phyloP scores from a whole-genome alignment of 176 grass and related monocot genomes.

The Melocanna baccifera region DNA sequence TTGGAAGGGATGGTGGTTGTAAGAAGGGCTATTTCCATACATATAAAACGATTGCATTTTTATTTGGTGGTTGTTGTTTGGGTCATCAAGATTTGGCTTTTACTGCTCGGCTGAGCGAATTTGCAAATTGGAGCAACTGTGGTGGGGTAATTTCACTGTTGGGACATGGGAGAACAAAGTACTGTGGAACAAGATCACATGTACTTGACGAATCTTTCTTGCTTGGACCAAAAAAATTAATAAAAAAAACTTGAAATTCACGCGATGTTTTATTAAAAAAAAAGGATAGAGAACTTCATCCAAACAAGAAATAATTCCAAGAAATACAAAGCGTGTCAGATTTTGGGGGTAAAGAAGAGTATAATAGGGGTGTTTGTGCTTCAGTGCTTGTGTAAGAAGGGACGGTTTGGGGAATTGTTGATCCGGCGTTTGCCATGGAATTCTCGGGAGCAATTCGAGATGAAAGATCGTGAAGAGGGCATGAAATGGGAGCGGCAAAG shows the following conservation, averaged over 20 bases:
- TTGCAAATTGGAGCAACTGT: not conserved
- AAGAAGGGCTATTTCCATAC: not conserved
- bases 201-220: conserved; percentile 52
- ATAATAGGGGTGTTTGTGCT: not conserved
- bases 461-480: not conserved
- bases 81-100: not conserved
- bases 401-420: conserved; percentile 3
- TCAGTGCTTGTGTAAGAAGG: not conserved
- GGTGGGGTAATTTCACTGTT: conserved; percentile 17
- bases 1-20: not conserved
- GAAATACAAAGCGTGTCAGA: not conserved
- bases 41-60: not conserved
- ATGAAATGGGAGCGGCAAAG: not conserved
- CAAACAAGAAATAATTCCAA: not conserved
- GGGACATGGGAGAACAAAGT: conserved; percentile 17
- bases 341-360: not conserved
- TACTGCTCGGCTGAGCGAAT: not conserved
- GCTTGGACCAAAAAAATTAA: conserved; percentile 17
- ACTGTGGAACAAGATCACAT: conserved; percentile 30
- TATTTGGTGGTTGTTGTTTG: not conserved
- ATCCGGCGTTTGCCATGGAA: conserved; percentile 26
- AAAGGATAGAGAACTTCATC: not conserved
- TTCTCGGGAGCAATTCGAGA: not conserved
- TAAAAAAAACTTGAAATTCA: not conserved
- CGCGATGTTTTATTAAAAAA: not conserved